Evolutionary conservation across 1,139 yeast genomes (phyloP).

Genomic region (Geotrichum reessii): DNA sequence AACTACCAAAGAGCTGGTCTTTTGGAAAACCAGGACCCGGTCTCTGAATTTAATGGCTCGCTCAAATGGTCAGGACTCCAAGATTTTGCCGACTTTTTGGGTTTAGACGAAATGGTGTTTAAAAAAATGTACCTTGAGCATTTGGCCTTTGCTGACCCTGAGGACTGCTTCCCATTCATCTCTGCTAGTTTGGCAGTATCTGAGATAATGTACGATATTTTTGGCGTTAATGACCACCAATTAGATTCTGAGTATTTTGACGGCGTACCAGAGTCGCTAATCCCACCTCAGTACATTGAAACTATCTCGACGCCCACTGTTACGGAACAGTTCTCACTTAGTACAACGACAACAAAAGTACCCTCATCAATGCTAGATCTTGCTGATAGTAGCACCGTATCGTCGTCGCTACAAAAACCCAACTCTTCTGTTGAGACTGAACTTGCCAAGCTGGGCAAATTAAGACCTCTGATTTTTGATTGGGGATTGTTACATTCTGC

Average conservation of each 20-base stretch:
- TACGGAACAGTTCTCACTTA: neutral
- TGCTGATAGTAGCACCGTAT: conserved; percentile 8
- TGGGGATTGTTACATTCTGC: conserved; percentile 55
- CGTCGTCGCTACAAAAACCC: conserved; percentile 15
- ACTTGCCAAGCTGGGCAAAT: conserved; percentile 27
- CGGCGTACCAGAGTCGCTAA: conserved; percentile 22
- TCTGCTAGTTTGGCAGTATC: conserved; percentile 34
- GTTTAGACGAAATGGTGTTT: conserved; percentile 26
- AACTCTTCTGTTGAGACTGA: conserved; percentile 29
- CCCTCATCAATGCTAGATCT: conserved; percentile 16
- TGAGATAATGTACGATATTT: conserved; percentile 31
- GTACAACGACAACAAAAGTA: conserved; percentile 1
- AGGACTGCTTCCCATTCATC: conserved; percentile 37
- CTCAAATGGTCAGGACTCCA: conserved; percentile 32
- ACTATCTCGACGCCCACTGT: conserved; percentile 15
- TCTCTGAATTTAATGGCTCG: conserved; percentile 25
- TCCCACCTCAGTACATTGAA: conserved; percentile 25
- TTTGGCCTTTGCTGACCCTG: conserved; percentile 27
- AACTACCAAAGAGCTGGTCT: conserved; percentile 33
- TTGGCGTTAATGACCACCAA: conserved; percentile 31
- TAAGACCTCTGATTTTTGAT: conserved; percentile 46
- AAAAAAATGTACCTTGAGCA: conserved; percentile 31
- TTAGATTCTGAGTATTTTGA: conserved; percentile 8
- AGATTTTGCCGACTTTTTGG: conserved; percentile 31
- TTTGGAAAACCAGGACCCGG: conserved; percentile 23